Conservation (phyloP, 768 basidiomycete genomes). For the Collybia nuda region DNA sequence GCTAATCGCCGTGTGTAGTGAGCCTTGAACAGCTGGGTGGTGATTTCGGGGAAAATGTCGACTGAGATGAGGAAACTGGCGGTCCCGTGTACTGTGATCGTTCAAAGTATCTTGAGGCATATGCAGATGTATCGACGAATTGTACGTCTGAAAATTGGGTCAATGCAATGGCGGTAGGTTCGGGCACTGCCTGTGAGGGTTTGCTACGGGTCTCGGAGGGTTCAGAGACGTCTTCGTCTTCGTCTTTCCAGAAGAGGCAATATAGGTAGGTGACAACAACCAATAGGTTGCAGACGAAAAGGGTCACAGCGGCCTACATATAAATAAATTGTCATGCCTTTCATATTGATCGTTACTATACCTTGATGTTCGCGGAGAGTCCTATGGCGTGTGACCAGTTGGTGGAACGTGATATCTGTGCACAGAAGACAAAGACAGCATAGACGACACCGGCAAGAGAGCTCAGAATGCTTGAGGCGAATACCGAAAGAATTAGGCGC, state of each 20-base stretch:
- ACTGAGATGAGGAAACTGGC: too few species aligned
- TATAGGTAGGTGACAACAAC: slow-evolving; percentile 17
- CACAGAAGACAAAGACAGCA: slow-evolving; percentile 15
- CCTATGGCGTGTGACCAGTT: slow-evolving; percentile 6
- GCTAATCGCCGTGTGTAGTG: too few species aligned
- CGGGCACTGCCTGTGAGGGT: background rate
- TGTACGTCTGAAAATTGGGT: background rate
- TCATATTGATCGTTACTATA: background rate
- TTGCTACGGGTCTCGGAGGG: slow-evolving; percentile 11
- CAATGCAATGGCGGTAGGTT: background rate
- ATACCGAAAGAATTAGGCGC: slow-evolving; percentile 20
- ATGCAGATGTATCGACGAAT: too few species aligned
- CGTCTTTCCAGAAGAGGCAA: slow-evolving; percentile 7
- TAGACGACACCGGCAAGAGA: slow-evolving; percentile 17
- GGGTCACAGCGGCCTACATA: slow-evolving; percentile 13
- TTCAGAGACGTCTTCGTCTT: slow-evolving; percentile 8
- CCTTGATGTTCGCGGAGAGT: slow-evolving; percentile 17
- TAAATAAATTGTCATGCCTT: background rate
- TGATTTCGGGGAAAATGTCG: too few species aligned
- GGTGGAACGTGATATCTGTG: slow-evolving; percentile 1
- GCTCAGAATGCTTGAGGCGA: slow-evolving; percentile 22
- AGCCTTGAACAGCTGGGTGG: too few species aligned
- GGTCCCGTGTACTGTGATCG: too few species aligned
- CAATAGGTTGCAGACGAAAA: slow-evolving; percentile 21
- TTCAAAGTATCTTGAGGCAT: too few species aligned